phyloP scores from a whole-genome alignment of 805 yeast species.

The Metschnikowia chrysomelidarum region DNA sequence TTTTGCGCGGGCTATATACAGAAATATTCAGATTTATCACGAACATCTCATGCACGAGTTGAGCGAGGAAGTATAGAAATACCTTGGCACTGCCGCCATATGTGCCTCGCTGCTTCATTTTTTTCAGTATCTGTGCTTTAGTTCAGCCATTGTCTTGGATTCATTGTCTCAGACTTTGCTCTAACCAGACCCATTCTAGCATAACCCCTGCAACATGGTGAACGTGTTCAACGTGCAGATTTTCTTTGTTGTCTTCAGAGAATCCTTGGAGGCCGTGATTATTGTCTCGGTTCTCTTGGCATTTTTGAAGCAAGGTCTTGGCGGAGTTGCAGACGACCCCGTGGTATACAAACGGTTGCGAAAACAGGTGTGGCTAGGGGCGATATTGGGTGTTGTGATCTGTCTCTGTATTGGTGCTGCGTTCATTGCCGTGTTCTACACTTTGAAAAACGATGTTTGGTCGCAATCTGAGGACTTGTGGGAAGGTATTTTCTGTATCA shows the following conservation, averaged over 20 bases:
- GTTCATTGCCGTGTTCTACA: slow-evolving; percentile 90
- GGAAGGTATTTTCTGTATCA: slow-evolving; percentile 94
- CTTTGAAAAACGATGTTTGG: slow-evolving; percentile 81
- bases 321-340: slow-evolving; percentile 44
- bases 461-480: slow-evolving; percentile 85
- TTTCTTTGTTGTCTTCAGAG: slow-evolving; percentile 91
- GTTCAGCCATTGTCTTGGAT: too few species aligned
- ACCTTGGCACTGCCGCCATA: too few species aligned
- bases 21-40: too few species aligned
- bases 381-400: slow-evolving; percentile 64
- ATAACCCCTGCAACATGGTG: slow-evolving; percentile 44
- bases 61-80: too few species aligned
- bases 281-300: slow-evolving; percentile 90
- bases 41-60: too few species aligned
- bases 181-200: too few species aligned
- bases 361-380: slow-evolving; percentile 88
- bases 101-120: too few species aligned
- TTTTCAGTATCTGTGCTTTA: too few species aligned
- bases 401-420: slow-evolving; percentile 89
- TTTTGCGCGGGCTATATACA: too few species aligned
- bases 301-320: slow-evolving; percentile 87
- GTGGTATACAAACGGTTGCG: slow-evolving; percentile 58
- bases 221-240: slow-evolving; percentile 69
- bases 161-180: too few species aligned
- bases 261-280: slow-evolving; percentile 87